Conservation (phyloP, 495 filamentous ascomycete species). For the Glonium stellatum region DNA sequence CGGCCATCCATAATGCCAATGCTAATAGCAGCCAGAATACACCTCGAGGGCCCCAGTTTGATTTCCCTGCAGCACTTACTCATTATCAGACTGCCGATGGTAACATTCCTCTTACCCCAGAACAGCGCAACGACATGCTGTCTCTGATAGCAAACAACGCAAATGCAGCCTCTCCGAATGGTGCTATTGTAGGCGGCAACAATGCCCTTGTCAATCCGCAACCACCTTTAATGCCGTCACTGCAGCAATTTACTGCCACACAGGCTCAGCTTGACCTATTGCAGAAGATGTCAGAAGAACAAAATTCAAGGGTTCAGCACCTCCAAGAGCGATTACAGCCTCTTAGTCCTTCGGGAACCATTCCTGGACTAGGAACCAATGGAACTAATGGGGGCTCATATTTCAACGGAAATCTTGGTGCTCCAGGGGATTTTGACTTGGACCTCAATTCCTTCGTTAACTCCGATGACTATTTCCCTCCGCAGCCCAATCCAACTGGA, state of each 20-base stretch:
- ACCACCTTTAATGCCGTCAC: conserved; percentile 53
- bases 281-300: conserved; percentile 63
- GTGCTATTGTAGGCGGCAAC: conserved; percentile 32
- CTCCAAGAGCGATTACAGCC: conserved; percentile 66
- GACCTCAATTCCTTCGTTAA: not conserved
- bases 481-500: not conserved
- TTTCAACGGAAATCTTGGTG: not conserved
- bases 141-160: conserved; percentile 62
- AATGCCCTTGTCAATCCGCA: conserved; percentile 55
- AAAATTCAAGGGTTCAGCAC: conserved; percentile 62
- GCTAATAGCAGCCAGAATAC: conserved; percentile 35
- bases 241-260: conserved; percentile 47
- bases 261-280: conserved; percentile 68
- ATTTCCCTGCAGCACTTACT: conserved; percentile 70
- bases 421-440: not conserved
- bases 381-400: not conserved
- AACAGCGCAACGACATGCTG: conserved; percentile 74
- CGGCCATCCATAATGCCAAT: conserved; percentile 46
- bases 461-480: not conserved
- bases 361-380: conserved; percentile 54
- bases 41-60: conserved; percentile 45
- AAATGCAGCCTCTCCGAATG: conserved; percentile 20
- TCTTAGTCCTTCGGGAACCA: conserved; percentile 68
- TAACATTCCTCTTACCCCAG: conserved; percentile 61
- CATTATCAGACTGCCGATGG: conserved; percentile 59